Base-by-base conservation (phyloP, 202 grass and related monocot species). In the Dendrocalamus latiflorus region DNA sequence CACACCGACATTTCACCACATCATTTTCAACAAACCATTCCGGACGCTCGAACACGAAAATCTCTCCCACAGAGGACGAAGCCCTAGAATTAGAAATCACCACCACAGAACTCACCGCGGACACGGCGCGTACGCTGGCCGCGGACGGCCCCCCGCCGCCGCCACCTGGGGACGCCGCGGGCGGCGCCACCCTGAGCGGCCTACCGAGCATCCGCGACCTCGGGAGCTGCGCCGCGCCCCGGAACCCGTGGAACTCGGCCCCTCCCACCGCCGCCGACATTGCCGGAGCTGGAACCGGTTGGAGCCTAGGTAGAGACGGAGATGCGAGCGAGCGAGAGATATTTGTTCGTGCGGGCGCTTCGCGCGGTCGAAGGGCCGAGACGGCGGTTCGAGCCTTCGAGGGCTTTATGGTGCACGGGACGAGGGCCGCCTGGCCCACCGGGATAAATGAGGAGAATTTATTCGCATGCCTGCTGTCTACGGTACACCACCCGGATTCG, bases 191-290 rank as follows among this genome's bases (percentile, higher is more conserved):
- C 77, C 81, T 68, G 50, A 85, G 72, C 58, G 72, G 81, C 66
- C 85, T 44, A 33, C 85, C 77, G 76, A 91, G 89, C 85, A 84
- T 74, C 85, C 81, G 58, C 5, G 81, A 85, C 77, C 76, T 44
- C 10, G 76, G 81, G 39, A 88, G 81, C 49, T 57, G 81, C 57
- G 49, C 81, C 13, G 49, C 66, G 14, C 77, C 84, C 9, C 51
- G 51, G 43, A 86, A 79, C 16, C 79, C 84, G 61, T 75, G 85
- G 89, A 84, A 58, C 85, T 81, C 81, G 7, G 81, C 81, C 14
- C 85, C 89, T 2, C 85, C 58, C 41, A 88, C 44, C 15, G 85
- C 76, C 33, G 76, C 57, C 77, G 85, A 83, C 89, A 83, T 88
- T 57, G 72, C 81, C 34, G 56, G 48, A 48, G 63, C 1, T 5